Percentiles rank a stretch among this genome's conserved stretches.
phyloP scores from a whole-genome alignment of 176 grass and related monocot genomes.

The Thinopyrum elongatum region DNA sequence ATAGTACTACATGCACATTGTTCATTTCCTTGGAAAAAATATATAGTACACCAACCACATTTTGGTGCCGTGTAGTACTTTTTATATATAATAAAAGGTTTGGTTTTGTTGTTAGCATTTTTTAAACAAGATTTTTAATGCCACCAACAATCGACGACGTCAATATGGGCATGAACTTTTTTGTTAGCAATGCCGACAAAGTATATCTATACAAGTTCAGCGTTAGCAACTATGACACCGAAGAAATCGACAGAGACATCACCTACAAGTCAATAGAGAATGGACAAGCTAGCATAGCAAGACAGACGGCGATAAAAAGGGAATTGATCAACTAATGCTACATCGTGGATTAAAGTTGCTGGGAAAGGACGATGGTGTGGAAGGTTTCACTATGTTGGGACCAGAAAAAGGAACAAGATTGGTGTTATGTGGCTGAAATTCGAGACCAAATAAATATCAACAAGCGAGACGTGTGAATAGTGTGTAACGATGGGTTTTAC shows the following conservation, averaged over 20 bases:
- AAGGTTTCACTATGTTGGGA: constrained; percentile 20
- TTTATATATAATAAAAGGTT: not conserved
- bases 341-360: constrained; percentile 13
- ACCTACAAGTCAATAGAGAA: constrained; percentile 5
- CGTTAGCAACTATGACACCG: not conserved
- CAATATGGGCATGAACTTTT: not conserved
- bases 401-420: constrained; percentile 33
- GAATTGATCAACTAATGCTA: not conserved
- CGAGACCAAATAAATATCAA: constrained; percentile 51
- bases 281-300: not conserved
- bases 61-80: not conserved
- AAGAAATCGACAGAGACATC: not conserved
- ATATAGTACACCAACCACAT: not conserved
- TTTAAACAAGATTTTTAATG: not conserved
- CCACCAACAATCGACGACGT: not conserved
- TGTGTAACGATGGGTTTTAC: constrained; percentile 25
- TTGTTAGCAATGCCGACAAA: not conserved
- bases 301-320: constrained; percentile 35
- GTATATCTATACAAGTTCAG: not conserved
- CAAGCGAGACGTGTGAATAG: constrained; percentile 16
- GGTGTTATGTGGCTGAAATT: constrained; percentile 52
- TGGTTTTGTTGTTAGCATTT: not conserved
- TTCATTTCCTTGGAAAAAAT: not conserved
- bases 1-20: not conserved
- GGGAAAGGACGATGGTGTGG: not conserved